Evolutionary conservation across 2,329 filamentous ascomycete genomes (phyloP).

Genomic region (Stromatinia cepivora): DNA sequence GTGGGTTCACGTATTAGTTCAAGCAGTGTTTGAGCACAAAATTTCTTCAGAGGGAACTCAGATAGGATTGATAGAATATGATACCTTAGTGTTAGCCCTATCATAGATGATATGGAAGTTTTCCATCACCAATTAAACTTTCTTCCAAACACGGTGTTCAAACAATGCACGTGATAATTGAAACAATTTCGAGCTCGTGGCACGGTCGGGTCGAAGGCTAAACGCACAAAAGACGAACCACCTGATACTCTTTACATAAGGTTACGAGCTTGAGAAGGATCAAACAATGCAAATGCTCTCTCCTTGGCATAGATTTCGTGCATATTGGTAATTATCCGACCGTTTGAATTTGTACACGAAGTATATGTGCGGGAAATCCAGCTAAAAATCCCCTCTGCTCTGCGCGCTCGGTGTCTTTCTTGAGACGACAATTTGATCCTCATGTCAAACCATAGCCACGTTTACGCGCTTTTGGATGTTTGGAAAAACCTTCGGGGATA

Average conservation of each 20-base stretch:
- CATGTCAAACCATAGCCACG: neutral
- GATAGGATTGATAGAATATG: neutral
- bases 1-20: neutral
- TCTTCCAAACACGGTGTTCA: neutral
- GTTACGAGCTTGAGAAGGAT: neutral
- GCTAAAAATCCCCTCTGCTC: neutral
- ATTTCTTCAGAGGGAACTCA: neutral
- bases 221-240: neutral
- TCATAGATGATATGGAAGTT: neutral
- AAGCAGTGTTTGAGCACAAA: neutral
- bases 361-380: neutral
- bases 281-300: neutral
- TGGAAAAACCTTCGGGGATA: neutral
- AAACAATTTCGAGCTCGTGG: neutral
- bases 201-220: neutral
- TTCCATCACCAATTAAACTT: neutral
- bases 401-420: neutral
- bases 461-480: neutral
- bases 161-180: neutral
- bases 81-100: neutral
- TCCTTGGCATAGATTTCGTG: too few relatives aligned
- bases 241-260: neutral
- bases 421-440: conserved; percentile 1
- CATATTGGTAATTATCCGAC: neutral
- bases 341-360: neutral